Conservation (phyloP, 208 protist genomes). For the Acanthamoeba sp. region DNA sequence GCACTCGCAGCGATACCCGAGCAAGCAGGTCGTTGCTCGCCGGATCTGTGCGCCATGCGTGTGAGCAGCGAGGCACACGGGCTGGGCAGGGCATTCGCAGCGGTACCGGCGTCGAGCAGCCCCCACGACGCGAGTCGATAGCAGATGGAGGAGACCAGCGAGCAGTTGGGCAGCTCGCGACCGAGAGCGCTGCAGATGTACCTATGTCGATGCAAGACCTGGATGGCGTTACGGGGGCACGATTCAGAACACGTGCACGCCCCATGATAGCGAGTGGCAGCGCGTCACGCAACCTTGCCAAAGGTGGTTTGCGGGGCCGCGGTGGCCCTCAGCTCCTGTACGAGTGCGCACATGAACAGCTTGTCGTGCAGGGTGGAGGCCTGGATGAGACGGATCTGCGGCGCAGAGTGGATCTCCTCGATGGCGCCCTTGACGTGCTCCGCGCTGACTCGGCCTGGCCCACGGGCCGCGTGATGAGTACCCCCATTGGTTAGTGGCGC, state of each 20-base stretch:
- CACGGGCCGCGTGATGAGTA: background rate
- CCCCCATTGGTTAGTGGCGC: too few species aligned
- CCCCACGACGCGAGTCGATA: slow-evolving; percentile 26
- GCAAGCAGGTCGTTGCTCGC: slow-evolving; percentile 40
- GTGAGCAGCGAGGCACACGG: too few species aligned
- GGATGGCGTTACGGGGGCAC: background rate
- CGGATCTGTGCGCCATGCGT: too few species aligned
- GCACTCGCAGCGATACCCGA: background rate
- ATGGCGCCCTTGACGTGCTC: slow-evolving; percentile 71
- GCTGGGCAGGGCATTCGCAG: background rate
- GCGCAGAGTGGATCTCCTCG: slow-evolving; percentile 65
- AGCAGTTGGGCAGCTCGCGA: slow-evolving; percentile 20
- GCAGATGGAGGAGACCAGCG: slow-evolving; percentile 20
- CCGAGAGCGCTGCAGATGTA: slow-evolving; percentile 32
- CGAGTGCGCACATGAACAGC: slow-evolving; percentile 59
- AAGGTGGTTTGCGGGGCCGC: slow-evolving; percentile 26
- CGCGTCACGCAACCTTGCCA: background rate
- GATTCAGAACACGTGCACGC: background rate
- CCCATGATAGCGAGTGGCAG: background rate
- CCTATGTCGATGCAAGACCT: slow-evolving; percentile 24
- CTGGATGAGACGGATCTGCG: slow-evolving; percentile 30
- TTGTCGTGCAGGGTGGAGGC: slow-evolving; percentile 37
- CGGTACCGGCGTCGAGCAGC: background rate
- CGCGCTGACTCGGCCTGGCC: background rate
- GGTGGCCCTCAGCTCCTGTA: slow-evolving; percentile 49